Evolutionary conservation across 257 asterid species (phyloP).

Genomic region (Dorcoceras hygrometricum): DNA sequence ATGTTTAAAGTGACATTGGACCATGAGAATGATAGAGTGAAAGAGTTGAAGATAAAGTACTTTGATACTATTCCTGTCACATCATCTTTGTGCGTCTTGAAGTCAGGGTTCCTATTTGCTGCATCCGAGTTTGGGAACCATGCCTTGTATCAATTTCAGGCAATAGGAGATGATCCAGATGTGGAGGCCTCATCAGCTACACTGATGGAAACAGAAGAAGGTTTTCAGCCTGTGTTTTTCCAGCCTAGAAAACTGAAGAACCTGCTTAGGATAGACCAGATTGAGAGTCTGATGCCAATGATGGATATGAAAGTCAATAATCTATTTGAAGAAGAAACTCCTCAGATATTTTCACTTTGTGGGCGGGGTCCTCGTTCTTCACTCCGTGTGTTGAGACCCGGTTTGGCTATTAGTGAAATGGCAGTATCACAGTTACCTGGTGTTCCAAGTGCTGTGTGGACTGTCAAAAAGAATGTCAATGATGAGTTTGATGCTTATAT

Average conservation of each 20-base stretch:
- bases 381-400: conserved; percentile 80
- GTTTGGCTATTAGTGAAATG: conserved; percentile 99
- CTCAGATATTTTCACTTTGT: conserved; percentile 88
- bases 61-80: conserved; percentile 96
- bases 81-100: conserved; percentile 88
- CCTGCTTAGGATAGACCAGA: conserved; percentile 84
- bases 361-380: conserved; percentile 98
- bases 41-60: conserved; percentile 85
- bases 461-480: conserved; percentile 83
- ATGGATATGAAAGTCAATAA: conserved; percentile 92
- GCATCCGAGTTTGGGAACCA: conserved; percentile 99
- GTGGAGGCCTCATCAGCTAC: conserved; percentile 92
- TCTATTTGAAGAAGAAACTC: conserved; percentile 95
- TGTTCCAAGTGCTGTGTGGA: conserved; percentile 99
- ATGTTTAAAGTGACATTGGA: conserved; percentile 85
- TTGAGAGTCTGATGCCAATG: conserved; percentile 93
- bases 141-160: conserved; percentile 93
- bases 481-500: conserved; percentile 98
- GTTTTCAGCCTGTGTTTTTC: conserved; percentile 95
- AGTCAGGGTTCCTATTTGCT: conserved; percentile 94
- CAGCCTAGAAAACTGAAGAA: conserved; percentile 95
- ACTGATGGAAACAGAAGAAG: conserved; percentile 97
- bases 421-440: conserved; percentile 98
- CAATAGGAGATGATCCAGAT: conserved; percentile 93
- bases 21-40: conserved; percentile 76